phyloP scores from a whole-genome alignment of 2,329 filamentous ascomycete genomes.

The Alternaria consortialis region DNA sequence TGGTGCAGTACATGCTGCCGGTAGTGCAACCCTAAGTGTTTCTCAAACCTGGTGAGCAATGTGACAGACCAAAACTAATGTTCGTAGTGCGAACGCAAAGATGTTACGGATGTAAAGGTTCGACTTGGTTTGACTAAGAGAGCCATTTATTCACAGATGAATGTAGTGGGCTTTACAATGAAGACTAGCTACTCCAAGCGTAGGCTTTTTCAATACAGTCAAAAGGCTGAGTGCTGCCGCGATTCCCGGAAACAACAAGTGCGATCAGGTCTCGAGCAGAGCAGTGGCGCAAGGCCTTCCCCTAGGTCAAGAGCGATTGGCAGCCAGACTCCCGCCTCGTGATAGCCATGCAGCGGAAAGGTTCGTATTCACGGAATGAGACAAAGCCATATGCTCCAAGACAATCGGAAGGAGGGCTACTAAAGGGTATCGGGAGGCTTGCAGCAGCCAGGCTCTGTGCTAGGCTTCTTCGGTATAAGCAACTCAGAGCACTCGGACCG shows the following conservation, averaged over 20 bases:
- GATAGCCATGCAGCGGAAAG: background rate
- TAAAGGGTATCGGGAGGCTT: conserved; percentile 13
- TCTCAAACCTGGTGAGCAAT: background rate
- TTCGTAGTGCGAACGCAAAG: background rate
- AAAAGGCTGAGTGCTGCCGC: background rate
- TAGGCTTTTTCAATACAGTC: conserved; percentile 4
- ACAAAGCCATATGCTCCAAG: conserved; percentile 6
- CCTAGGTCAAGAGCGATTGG: background rate
- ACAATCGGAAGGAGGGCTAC: conserved; percentile 8
- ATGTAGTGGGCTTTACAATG: background rate
- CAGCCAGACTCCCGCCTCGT: background rate
- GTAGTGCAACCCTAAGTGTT: background rate
- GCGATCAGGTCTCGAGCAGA: background rate
- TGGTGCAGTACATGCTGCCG: conserved; percentile 4
- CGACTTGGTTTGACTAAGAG: background rate
- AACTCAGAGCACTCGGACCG: background rate
- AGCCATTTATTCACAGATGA: background rate
- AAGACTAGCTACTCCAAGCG: background rate
- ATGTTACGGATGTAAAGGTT: background rate
- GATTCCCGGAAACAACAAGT: background rate
- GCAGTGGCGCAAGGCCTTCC: background rate
- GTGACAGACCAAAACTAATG: background rate
- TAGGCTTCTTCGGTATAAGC: background rate
- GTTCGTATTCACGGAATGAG: background rate
- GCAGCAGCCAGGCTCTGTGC: background rate